phyloP scores from a whole-genome alignment of 2,329 filamentous ascomycete species.

The Monosporascus sp. region DNA sequence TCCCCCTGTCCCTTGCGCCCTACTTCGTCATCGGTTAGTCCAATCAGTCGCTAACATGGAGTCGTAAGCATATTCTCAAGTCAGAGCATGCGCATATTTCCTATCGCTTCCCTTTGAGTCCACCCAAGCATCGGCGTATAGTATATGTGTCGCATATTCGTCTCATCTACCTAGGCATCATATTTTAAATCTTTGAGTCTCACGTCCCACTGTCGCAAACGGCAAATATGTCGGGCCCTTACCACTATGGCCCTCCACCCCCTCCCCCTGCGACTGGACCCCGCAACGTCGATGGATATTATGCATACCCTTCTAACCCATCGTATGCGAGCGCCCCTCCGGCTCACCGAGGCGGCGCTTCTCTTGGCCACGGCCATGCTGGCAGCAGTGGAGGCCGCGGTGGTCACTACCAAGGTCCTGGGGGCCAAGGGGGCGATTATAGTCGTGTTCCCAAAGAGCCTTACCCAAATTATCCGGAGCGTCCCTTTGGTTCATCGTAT shows the following conservation, averaged over 20 bases:
- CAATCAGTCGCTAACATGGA: too few species aligned
- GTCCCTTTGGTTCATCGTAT: constrained; percentile 18
- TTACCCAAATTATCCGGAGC: constrained; percentile 1
- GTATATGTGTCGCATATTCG: too few species aligned
- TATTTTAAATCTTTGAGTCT: constrained; percentile 1
- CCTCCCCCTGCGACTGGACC: constrained; percentile 21
- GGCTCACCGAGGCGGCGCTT: constrained; percentile 19
- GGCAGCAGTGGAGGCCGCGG: constrained; percentile 16
- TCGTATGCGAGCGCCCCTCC: constrained; percentile 39
- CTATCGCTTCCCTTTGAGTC: too few species aligned
- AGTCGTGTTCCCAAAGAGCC: constrained; percentile 9
- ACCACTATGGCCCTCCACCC: constrained; percentile 20
- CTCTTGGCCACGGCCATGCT: constrained; percentile 13
- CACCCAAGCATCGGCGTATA: too few species aligned
- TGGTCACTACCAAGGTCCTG: constrained; percentile 19
- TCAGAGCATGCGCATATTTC: too few species aligned
- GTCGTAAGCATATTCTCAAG: too few species aligned
- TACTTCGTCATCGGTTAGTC: too few species aligned
- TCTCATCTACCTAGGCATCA: constrained; percentile 14
- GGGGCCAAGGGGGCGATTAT: constrained; percentile 17
- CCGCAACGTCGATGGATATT: constrained; percentile 1
- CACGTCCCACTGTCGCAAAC: not conserved
- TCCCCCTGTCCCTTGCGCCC: too few species aligned
- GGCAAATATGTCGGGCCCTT: not conserved
- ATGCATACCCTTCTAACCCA: constrained; percentile 24